Evolutionary conservation across 139 green algal genomes (phyloP).

Genomic region (Chlamydomonas urium): DNA sequence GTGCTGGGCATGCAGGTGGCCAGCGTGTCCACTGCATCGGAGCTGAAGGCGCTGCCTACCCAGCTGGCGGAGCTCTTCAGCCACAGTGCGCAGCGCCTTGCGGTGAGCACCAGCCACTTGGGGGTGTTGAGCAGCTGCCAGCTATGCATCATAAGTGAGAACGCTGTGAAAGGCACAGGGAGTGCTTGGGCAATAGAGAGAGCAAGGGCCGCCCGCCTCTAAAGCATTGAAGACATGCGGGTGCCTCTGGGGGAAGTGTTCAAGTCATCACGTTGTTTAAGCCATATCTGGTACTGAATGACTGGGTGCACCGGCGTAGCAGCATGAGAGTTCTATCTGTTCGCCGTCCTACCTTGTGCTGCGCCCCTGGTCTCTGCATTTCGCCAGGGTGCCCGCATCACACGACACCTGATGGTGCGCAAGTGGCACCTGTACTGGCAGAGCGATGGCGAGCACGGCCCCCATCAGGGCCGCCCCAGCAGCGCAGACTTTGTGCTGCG

Average conservation of each 20-base stretch:
- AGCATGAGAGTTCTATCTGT: neutral
- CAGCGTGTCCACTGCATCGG: constrained; percentile 2
- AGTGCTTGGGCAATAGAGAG: too few relatives aligned
- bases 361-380: neutral
- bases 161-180: too few relatives aligned
- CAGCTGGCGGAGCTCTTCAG: constrained; percentile 21
- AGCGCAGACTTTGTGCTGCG: neutral
- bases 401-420: constrained; percentile 19
- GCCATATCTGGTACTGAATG: neutral
- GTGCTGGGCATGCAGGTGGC: neutral
- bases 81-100: neutral
- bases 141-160: too few relatives aligned
- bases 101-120: constrained; percentile 3
- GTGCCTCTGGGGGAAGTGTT: neutral
- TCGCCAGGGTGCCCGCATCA: constrained; percentile 18
- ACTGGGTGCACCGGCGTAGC: neutral
- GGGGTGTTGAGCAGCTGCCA: neutral
- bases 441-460: neutral
- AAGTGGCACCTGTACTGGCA: constrained; percentile 37
- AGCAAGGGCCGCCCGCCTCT: too few relatives aligned
- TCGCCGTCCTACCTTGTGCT: neutral
- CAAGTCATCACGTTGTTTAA: neutral
- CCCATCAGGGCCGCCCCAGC: neutral
- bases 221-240: too few relatives aligned
- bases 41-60: constrained; percentile 9